These are phyloP conservation scores for Phoenix dactylifera DNA, from an alignment of 176 grass and related monocot species.

Conservation along the genomic window DNA sequence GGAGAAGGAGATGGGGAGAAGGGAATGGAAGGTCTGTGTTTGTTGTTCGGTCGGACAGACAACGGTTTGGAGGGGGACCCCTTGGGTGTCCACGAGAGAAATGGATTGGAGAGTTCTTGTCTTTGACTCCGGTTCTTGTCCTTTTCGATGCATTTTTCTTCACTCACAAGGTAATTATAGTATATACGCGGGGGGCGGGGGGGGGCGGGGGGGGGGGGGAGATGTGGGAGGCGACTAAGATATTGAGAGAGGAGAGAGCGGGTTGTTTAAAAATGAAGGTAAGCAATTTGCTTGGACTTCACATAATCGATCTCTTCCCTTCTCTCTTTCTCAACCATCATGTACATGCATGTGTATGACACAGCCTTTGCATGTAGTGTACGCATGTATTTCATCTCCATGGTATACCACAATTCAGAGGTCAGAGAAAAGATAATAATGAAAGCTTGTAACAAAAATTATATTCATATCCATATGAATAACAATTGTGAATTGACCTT, in stretches of 20 bases:
- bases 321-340: conserved; percentile 21
- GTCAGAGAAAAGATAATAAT: too few species aligned
- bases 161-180: conserved; percentile 75
- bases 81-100: conserved; percentile 1
- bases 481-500: too few species aligned
- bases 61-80: conserved; percentile 33
- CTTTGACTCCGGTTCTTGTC: conserved; percentile 98
- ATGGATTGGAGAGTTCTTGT: conserved; percentile 45
- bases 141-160: conserved; percentile 67
- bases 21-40: neutral
- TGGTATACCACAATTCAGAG: too few species aligned
- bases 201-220: conserved; percentile 17
- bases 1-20: conserved; percentile 36
- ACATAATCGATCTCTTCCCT: conserved; percentile 42
- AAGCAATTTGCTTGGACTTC: conserved; percentile 74
- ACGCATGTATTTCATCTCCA: conserved; percentile 29
- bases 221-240: neutral
- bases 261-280: conserved; percentile 78
- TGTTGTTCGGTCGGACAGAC: conserved; percentile 36
- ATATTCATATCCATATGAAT: too few species aligned
- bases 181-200: conserved; percentile 10
- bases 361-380: conserved; percentile 89
- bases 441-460: too few species aligned
- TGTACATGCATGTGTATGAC: conserved; percentile 17
- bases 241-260: conserved; percentile 11